These are phyloP conservation scores for Cryoendolithus antarcticus DNA, from an alignment of 2,329 filamentous ascomycete genomes.

Conservation along the genomic window DNA sequence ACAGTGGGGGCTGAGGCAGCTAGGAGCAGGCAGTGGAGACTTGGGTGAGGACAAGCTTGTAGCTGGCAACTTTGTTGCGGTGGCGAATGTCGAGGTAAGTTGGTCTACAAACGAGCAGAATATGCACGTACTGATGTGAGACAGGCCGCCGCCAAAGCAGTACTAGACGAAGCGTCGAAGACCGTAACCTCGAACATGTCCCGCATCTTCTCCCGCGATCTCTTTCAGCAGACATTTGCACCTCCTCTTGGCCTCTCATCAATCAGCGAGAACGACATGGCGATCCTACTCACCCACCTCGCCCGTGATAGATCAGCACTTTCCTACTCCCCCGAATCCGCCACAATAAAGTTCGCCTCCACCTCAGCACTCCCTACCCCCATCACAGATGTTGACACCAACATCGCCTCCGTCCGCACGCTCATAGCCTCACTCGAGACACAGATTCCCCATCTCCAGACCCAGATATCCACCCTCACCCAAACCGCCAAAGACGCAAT, in stretches of 20 bases:
- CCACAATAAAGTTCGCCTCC: constrained; percentile 60
- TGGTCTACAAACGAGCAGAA: too few species aligned
- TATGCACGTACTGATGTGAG: background rate
- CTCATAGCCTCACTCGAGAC: constrained; percentile 55
- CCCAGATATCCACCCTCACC: constrained; percentile 38
- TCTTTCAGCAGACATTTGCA: constrained; percentile 18
- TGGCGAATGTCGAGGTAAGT: constrained; percentile 48
- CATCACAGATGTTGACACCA: constrained; percentile 66
- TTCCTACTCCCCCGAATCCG: constrained; percentile 15
- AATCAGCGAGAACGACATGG: constrained; percentile 31
- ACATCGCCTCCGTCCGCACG: constrained; percentile 67
- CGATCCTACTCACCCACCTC: constrained; percentile 34
- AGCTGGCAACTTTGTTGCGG: constrained; percentile 51
- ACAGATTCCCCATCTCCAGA: constrained; percentile 54
- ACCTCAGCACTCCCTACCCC: constrained; percentile 30
- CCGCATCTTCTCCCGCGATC: constrained; percentile 20
- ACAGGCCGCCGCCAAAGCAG: constrained; percentile 28
- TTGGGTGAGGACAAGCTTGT: constrained; percentile 44
- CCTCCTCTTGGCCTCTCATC: constrained; percentile 13
- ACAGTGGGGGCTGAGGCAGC: constrained; percentile 60
- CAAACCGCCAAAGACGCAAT: constrained; percentile 57
- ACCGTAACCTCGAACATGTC: constrained; percentile 22
- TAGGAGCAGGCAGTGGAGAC: constrained; percentile 30
- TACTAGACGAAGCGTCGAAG: constrained; percentile 23
- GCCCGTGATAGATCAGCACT: constrained; percentile 38